Evolutionary conservation across 768 basidiomycete genomes (phyloP).

Genomic region (Naganishia friedmannii): DNA sequence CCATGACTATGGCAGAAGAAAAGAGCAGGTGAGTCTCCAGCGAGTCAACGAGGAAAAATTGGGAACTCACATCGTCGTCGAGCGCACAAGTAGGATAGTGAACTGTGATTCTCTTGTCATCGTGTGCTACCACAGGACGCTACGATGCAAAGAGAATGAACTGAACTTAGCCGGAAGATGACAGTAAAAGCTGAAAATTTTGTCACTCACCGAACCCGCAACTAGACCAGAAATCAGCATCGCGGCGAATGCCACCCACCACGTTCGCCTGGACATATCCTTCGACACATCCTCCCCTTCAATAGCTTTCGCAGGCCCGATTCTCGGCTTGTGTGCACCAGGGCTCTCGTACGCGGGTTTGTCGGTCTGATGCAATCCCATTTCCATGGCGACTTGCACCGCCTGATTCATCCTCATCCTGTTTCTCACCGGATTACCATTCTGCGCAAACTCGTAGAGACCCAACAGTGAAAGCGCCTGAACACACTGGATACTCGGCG

Average conservation of each 20-base stretch:
- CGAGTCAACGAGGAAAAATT: neutral
- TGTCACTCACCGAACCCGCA: constrained; percentile 35
- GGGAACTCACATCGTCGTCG: constrained; percentile 32
- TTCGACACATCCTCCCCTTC: constrained; percentile 45
- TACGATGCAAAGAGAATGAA: neutral
- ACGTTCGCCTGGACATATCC: constrained; percentile 50
- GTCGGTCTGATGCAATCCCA: constrained; percentile 48
- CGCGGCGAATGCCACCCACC: constrained; percentile 45
- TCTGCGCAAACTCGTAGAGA: constrained; percentile 48
- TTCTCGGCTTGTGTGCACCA: constrained; percentile 5
- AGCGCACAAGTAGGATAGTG: constrained; percentile 46
- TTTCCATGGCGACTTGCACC: constrained; percentile 45
- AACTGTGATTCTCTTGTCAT: constrained; percentile 43
- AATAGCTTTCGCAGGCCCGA: constrained; percentile 33
- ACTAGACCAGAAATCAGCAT: constrained; percentile 43
- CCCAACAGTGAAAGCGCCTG: constrained; percentile 46
- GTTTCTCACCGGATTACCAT: constrained; percentile 36
- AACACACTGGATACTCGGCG: constrained; percentile 40
- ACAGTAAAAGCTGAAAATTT: neutral
- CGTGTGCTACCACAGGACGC: constrained; percentile 41
- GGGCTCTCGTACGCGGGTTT: constrained; percentile 5
- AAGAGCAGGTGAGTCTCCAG: neutral
- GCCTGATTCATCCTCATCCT: constrained; percentile 38
- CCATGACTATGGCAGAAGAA: constrained; percentile 36
- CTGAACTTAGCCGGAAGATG: neutral